phyloP scores from a whole-genome alignment of 139 green algal genomes.

The Mesotaenium endlicherianum region DNA sequence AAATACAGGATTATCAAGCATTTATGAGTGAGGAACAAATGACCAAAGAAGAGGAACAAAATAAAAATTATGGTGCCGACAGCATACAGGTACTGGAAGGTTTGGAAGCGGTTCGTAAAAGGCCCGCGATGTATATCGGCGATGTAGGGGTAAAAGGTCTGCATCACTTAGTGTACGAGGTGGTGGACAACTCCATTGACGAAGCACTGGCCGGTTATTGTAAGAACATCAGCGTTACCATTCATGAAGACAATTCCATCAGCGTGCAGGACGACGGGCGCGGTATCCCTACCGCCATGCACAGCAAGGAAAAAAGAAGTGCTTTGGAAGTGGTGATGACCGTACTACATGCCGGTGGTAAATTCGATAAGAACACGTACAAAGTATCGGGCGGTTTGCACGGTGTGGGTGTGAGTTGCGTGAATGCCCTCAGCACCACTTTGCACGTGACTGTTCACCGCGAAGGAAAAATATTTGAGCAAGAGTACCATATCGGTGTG shows the following conservation, averaged over 20 bases:
- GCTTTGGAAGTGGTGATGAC: slow-evolving; percentile 66
- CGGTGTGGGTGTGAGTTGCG: slow-evolving; percentile 88
- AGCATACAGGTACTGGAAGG: slow-evolving; percentile 75
- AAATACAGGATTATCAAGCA: too few species aligned
- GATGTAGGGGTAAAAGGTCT: slow-evolving; percentile 79
- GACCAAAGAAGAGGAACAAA: too few species aligned
- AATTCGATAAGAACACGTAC: slow-evolving; percentile 82
- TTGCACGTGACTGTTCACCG: slow-evolving; percentile 72
- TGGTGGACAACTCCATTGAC: slow-evolving; percentile 91
- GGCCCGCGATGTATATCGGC: slow-evolving; percentile 97
- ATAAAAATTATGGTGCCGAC: not conserved
- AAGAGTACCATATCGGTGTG: too few species aligned
- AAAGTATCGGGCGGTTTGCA: slow-evolving; percentile 85
- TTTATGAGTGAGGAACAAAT: too few species aligned
- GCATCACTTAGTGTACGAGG: slow-evolving; percentile 93
- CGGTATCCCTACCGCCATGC: slow-evolving; percentile 80
- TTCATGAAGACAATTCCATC: slow-evolving; percentile 68
- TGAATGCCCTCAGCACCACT: slow-evolving; percentile 82
- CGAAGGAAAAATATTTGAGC: too few species aligned
- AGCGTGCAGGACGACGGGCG: slow-evolving; percentile 83
- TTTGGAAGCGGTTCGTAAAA: slow-evolving; percentile 91
- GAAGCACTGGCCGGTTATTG: slow-evolving; percentile 72
- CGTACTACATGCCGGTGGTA: slow-evolving; percentile 87
- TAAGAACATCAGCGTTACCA: slow-evolving; percentile 57
- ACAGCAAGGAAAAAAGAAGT: slow-evolving; percentile 76